phyloP scores from a whole-genome alignment of 495 filamentous ascomycete genomes.

The Podospora bellae-mahoneyi region DNA sequence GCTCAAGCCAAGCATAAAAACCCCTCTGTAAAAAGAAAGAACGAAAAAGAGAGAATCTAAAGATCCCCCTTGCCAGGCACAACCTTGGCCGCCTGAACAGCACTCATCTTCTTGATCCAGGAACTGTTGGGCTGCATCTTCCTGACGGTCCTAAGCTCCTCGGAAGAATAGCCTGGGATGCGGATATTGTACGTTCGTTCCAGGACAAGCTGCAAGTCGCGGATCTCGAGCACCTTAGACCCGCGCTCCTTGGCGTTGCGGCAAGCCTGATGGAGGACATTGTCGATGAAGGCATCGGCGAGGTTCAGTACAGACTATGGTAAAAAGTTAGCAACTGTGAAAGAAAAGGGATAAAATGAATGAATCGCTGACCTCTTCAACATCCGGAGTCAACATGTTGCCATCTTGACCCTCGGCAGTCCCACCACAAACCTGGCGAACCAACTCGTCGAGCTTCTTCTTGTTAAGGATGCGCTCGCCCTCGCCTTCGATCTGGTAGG shows the following conservation, averaged over 20 bases:
- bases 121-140: conserved; percentile 81
- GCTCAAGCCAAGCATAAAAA: background rate
- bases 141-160: conserved; percentile 89
- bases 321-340: background rate
- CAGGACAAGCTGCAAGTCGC: conserved; percentile 90
- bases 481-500: conserved; percentile 81
- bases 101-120: conserved; percentile 95
- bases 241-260: conserved; percentile 87
- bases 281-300: conserved; percentile 92
- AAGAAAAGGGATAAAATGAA: conserved; percentile 15
- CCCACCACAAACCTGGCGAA: conserved; percentile 86
- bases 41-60: conserved; percentile 21
- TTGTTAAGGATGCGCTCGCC: conserved; percentile 87
- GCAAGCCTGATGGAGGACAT: conserved; percentile 80
- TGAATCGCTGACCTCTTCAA: conserved; percentile 73
- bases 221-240: conserved; percentile 83
- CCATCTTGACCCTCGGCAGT: conserved; percentile 64
- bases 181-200: conserved; percentile 98
- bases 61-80: conserved; percentile 55
- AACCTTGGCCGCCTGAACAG: conserved; percentile 87
- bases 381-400: conserved; percentile 75
- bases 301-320: conserved; percentile 76
- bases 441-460: conserved; percentile 93
- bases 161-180: conserved; percentile 88
- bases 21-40: background rate